Evolutionary conservation across 805 yeast species (phyloP).

Genomic region (Schwanniomyces polymorphus): DNA sequence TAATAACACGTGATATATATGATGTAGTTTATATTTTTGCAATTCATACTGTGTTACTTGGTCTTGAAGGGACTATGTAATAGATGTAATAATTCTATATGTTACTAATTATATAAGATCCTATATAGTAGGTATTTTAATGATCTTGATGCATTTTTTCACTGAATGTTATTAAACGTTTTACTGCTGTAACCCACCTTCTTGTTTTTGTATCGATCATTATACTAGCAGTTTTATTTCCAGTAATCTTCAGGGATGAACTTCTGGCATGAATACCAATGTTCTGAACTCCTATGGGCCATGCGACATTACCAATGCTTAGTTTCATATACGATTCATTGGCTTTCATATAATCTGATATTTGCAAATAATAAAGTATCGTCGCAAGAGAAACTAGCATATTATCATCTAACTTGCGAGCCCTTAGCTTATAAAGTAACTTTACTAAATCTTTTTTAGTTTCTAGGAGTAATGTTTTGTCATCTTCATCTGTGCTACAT

Average conservation of each 20-base stretch:
- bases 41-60: too few species aligned
- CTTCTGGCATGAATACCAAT: slow-evolving; percentile 80
- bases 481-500: slow-evolving; percentile 6
- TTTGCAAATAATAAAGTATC: slow-evolving; percentile 61
- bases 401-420: slow-evolving; percentile 39
- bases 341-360: slow-evolving; percentile 49
- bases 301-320: slow-evolving; percentile 84
- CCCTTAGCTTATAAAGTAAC: slow-evolving; percentile 43
- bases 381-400: slow-evolving; percentile 58
- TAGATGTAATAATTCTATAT: too few species aligned
- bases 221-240: slow-evolving; percentile 58
- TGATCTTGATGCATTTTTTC: slow-evolving; percentile 21
- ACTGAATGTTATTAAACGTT: slow-evolving; percentile 64
- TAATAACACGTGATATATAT: not conserved
- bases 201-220: slow-evolving; percentile 78
- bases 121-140: too few species aligned
- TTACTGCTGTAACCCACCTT: slow-evolving; percentile 73
- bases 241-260: slow-evolving; percentile 57
- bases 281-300: slow-evolving; percentile 86
- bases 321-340: slow-evolving; percentile 70
- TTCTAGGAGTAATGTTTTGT: slow-evolving; percentile 22
- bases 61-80: too few species aligned
- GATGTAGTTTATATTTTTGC: not conserved
- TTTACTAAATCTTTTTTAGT: slow-evolving; percentile 49
- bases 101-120: not conserved